Evolutionary conservation across 2,329 filamentous ascomycete genomes (phyloP).

Genomic region (Diaporthe citriasiana): DNA sequence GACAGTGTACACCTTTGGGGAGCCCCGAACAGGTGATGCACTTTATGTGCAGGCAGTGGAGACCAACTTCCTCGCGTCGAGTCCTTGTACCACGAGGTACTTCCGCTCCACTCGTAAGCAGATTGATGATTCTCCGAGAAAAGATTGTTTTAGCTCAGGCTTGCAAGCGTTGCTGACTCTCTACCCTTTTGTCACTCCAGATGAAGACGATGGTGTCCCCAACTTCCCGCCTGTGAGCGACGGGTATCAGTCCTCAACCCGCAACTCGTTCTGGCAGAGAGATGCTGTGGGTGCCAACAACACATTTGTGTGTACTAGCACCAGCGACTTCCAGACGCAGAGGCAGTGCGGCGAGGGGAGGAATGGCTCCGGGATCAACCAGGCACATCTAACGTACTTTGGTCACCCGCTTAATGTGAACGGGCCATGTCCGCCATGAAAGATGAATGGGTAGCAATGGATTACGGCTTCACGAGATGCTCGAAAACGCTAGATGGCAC

Average conservation of each 20-base stretch:
- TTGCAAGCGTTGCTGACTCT: no score
- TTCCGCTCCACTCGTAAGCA: conserved; percentile 25
- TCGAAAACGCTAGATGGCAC: neutral
- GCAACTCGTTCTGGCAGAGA: conserved; percentile 18
- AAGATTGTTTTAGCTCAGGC: neutral
- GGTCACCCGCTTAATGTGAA: conserved; percentile 8
- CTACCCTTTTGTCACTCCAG: neutral
- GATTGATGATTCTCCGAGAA: neutral
- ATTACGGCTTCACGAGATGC: neutral
- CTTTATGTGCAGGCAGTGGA: conserved; percentile 3
- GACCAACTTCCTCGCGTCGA: conserved; percentile 17
- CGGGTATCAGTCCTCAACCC: conserved; percentile 23
- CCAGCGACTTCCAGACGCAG: conserved; percentile 29
- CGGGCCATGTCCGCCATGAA: neutral
- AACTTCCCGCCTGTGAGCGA: conserved; percentile 5
- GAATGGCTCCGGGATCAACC: conserved; percentile 8
- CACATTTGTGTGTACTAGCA: conserved; percentile 18
- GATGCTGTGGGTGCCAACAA: conserved; percentile 15
- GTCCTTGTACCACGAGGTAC: conserved; percentile 6
- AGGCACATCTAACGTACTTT: conserved; percentile 7
- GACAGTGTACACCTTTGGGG: conserved; percentile 20
- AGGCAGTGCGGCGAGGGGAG: conserved; percentile 16
- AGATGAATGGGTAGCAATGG: no score
- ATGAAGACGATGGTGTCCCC: conserved; percentile 20
- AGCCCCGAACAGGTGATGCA: conserved; percentile 19